phyloP scores from a whole-genome alignment of 495 filamentous ascomycete species.

The Penicillium maclennaniae region DNA sequence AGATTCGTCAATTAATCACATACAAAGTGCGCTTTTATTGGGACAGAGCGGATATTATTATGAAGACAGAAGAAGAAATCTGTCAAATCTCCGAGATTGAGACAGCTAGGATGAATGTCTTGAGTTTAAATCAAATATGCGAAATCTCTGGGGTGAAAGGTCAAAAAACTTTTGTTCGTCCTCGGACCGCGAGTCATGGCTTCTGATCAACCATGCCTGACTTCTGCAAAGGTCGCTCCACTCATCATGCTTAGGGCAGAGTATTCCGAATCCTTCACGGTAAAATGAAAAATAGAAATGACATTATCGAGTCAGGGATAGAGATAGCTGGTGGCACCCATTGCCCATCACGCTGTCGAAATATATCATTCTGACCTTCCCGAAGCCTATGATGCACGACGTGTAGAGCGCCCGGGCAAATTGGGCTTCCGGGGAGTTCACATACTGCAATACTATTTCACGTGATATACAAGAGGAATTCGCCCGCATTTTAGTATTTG shows the following conservation, averaged over 20 bases:
- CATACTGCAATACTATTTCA: no score
- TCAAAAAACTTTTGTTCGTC: background rate
- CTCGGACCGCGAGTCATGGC: background rate
- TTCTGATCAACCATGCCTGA: background rate
- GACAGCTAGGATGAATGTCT: background rate
- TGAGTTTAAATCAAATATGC: background rate
- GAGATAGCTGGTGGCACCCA: background rate
- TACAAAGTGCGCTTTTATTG: no score
- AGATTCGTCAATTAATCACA: background rate
- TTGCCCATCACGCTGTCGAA: no score
- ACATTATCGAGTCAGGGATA: background rate
- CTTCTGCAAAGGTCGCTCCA: background rate
- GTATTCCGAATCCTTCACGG: no score
- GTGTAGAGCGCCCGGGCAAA: no score
- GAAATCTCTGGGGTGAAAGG: background rate
- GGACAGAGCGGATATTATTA: background rate
- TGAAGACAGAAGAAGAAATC: background rate
- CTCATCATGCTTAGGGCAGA: no score
- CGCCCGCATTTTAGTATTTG: no score
- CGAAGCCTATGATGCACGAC: background rate
- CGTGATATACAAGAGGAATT: no score
- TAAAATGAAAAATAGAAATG: no score
- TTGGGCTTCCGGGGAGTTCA: no score
- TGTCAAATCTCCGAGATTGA: background rate
- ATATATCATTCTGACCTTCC: no score